Conservation (phyloP, 805 yeast genomes). For the Pichia rugopelliculosa region DNA sequence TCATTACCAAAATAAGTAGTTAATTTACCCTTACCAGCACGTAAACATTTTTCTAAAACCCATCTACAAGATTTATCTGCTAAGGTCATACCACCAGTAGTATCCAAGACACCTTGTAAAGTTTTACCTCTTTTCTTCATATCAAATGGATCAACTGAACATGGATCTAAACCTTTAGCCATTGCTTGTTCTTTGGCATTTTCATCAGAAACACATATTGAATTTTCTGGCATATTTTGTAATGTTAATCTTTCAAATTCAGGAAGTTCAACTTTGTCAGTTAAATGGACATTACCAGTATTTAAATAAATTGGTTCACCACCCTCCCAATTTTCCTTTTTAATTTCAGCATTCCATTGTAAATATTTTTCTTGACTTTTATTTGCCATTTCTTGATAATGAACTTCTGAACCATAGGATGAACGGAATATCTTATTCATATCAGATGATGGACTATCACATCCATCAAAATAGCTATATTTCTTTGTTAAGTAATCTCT, state of each 20-base stretch:
- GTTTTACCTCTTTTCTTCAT: conserved; percentile 10
- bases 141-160: conserved; percentile 14
- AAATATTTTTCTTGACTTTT: conserved; percentile 13
- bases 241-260: conserved; percentile 12
- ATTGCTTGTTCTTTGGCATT: conserved; percentile 18
- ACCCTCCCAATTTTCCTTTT: conserved; percentile 12
- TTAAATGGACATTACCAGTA: conserved; percentile 14
- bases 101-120: conserved; percentile 23
- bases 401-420: conserved; percentile 14
- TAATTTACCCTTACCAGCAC: conserved; percentile 17
- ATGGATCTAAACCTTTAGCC: conserved; percentile 9
- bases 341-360: conserved; percentile 16
- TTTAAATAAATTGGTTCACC: conserved; percentile 16
- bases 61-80: conserved; percentile 29
- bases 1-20: conserved; percentile 17
- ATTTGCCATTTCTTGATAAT: conserved; percentile 16
- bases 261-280: conserved; percentile 7
- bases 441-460: conserved; percentile 21
- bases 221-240: conserved; percentile 11
- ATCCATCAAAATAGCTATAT: conserved; percentile 15
- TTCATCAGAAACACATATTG: conserved; percentile 11
- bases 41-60: conserved; percentile 21
- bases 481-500: conserved; percentile 11
- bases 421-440: conserved; percentile 18
- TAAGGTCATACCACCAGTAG: conserved; percentile 26